Conservation (phyloP, 345 rosid genomes). For the Camelina neglecta region DNA sequence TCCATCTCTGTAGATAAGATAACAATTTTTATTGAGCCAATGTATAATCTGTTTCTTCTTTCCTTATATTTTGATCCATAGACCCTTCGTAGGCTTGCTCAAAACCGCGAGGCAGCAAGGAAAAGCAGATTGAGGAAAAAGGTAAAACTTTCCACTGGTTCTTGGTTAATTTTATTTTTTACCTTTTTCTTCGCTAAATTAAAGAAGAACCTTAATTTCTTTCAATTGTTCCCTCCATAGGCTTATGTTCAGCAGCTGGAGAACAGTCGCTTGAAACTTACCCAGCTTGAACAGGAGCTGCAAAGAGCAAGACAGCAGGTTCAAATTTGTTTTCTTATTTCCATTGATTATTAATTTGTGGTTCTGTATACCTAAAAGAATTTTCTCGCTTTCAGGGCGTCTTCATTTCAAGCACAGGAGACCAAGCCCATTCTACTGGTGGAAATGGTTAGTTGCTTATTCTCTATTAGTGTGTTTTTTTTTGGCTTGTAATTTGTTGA, state of each 20-base stretch:
- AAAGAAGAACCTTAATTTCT: slow-evolving; percentile 2
- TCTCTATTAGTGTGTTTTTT: slow-evolving; percentile 3
- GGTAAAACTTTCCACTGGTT: slow-evolving; percentile 49
- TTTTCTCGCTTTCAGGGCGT: slow-evolving; percentile 61
- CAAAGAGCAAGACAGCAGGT: slow-evolving; percentile 99
- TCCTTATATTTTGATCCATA: slow-evolving; percentile 49
- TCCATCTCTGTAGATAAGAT: slow-evolving; percentile 28
- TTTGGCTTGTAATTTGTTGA: slow-evolving; percentile 11
- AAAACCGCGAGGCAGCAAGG: slow-evolving; percentile 98
- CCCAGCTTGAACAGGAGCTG: slow-evolving; percentile 96
- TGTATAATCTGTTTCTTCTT: slow-evolving; percentile 3
- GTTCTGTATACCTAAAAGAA: background rate
- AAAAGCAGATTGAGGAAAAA: slow-evolving; percentile 96
- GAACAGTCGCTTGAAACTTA: slow-evolving; percentile 92
- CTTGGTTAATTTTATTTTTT: background rate
- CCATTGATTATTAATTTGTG: background rate
- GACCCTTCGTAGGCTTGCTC: slow-evolving; percentile 98
- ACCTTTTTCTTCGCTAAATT: background rate
- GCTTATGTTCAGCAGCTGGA: slow-evolving; percentile 99
- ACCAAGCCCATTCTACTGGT: slow-evolving; percentile 86
- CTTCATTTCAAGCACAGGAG: slow-evolving; percentile 95
- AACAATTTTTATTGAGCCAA: background rate
- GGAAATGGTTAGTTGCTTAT: slow-evolving; percentile 79
- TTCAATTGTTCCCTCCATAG: slow-evolving; percentile 47
- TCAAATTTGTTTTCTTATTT: slow-evolving; percentile 35